Conservation (phyloP, 2,329 filamentous ascomycete genomes). For the Pseudocercospora ulei region DNA sequence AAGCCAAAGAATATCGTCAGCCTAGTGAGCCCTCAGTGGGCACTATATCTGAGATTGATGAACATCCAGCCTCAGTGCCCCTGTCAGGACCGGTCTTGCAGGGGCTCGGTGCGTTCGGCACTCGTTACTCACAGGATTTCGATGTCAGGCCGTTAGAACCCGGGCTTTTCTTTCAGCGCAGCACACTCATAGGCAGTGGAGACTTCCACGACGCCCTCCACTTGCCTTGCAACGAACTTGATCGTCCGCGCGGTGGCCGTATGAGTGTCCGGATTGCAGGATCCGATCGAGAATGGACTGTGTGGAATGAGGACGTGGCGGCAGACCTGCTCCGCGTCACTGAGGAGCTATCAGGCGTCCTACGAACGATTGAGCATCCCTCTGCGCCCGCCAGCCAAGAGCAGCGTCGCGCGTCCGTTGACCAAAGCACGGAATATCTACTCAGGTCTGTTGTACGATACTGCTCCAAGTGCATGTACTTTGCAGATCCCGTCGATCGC, state of each 20-base stretch:
- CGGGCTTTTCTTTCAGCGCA: conserved; percentile 48
- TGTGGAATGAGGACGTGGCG: conserved; percentile 49
- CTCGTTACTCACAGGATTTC: conserved; percentile 46
- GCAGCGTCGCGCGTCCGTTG: neutral
- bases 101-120: conserved; percentile 44
- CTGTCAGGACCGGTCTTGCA: conserved; percentile 24
- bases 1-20: conserved; percentile 41
- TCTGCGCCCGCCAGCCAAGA: neutral
- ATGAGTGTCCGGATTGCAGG: conserved; percentile 35
- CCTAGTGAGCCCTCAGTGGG: conserved; percentile 34
- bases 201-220: conserved; percentile 43
- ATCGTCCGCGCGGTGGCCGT: conserved; percentile 38
- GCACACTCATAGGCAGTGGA: conserved; percentile 51
- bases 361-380: neutral
- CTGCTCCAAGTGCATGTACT: conserved; percentile 42
- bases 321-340: conserved; percentile 39
- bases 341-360: conserved; percentile 24
- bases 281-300: conserved; percentile 39
- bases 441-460: conserved; percentile 45
- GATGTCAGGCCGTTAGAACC: conserved; percentile 43
- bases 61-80: neutral
- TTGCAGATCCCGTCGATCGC: conserved; percentile 49
- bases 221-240: conserved; percentile 38
- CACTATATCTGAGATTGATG: conserved; percentile 4
- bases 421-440: conserved; percentile 26